These are phyloP conservation scores for Hemileia vastatrix DNA, from an alignment of 1,284 basidiomycete species.

Conservation along the genomic window DNA sequence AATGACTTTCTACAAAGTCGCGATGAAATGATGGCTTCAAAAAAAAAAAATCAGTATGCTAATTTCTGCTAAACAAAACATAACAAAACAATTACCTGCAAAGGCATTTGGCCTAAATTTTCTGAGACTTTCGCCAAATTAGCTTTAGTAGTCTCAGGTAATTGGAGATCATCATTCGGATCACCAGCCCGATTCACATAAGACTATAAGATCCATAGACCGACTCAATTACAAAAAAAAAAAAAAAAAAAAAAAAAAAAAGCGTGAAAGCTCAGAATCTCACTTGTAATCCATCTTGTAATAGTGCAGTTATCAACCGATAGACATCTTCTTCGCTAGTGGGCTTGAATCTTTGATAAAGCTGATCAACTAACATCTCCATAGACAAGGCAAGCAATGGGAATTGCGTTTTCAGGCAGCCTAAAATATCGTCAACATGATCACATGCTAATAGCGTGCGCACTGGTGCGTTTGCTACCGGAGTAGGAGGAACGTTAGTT, in stretches of 20 bases:
- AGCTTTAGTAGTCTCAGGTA: constrained; percentile 13
- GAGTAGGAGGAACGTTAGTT: constrained; percentile 39
- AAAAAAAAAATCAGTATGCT: neutral
- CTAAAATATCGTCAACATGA: constrained; percentile 85
- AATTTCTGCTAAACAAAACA: neutral
- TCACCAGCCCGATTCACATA: constrained; percentile 20
- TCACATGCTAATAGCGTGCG: constrained; percentile 83
- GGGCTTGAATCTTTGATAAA: constrained; percentile 81
- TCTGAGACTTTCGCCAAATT: constrained; percentile 7
- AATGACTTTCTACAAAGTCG: constrained; percentile 75
- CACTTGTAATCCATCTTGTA: constrained; percentile 54
- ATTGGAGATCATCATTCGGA: constrained; percentile 18
- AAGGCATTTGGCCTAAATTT: constrained; percentile 10
- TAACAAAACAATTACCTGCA: constrained; percentile 30
- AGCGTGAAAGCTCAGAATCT: constrained; percentile 10
- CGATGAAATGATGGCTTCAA: constrained; percentile 74
- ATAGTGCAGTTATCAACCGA: constrained; percentile 72
- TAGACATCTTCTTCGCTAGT: constrained; percentile 90
- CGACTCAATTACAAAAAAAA: neutral
- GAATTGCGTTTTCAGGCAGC: constrained; percentile 91
- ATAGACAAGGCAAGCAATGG: constrained; percentile 87
- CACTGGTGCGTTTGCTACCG: constrained; percentile 36
- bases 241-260: constrained; percentile 6
- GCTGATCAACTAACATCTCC: constrained; percentile 97
- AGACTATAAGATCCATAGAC: neutral